Percentiles rank a stretch among this genome's conserved stretches.
Evolutionary conservation across 2,329 filamentous ascomycete species (phyloP).

Genomic region (Decorospora gaudefroyi): DNA sequence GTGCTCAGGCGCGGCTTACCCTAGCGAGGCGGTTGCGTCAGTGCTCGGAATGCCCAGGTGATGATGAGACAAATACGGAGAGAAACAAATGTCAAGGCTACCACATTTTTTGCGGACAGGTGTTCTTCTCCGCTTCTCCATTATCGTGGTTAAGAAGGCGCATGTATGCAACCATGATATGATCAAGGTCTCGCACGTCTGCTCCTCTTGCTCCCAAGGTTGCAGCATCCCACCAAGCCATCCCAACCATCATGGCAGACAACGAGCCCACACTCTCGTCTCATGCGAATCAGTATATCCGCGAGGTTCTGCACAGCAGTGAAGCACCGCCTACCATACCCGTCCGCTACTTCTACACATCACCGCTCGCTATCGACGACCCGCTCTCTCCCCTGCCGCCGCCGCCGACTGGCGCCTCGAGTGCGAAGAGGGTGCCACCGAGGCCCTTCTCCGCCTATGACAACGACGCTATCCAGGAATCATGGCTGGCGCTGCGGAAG

Average conservation of each 20-base stretch:
- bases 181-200: constrained; percentile 10
- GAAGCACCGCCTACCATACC: constrained; percentile 44
- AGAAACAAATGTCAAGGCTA: constrained; percentile 24
- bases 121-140: constrained; percentile 12
- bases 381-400: constrained; percentile 71
- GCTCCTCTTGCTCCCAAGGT: constrained; percentile 8
- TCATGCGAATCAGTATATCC: constrained; percentile 52
- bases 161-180: constrained; percentile 19
- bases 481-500: constrained; percentile 68
- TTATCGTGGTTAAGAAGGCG: constrained; percentile 1
- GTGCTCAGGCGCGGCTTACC: constrained; percentile 26
- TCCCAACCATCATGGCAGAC: constrained; percentile 22
- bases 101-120: constrained; percentile 12
- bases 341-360: constrained; percentile 77
- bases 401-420: constrained; percentile 54
- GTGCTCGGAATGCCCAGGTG: constrained; percentile 29
- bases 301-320: constrained; percentile 49
- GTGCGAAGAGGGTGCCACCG: constrained; percentile 62
- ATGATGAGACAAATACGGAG: constrained; percentile 18
- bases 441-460: constrained; percentile 79
- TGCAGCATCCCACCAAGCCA: constrained; percentile 7
- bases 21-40: constrained; percentile 40
- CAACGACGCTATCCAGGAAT: constrained; percentile 76
- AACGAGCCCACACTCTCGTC: constrained; percentile 33
- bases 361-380: constrained; percentile 81